Base-by-base conservation (phyloP, 2,329 filamentous ascomycete genomes). In the Hymenoscyphus scutula region DNA sequence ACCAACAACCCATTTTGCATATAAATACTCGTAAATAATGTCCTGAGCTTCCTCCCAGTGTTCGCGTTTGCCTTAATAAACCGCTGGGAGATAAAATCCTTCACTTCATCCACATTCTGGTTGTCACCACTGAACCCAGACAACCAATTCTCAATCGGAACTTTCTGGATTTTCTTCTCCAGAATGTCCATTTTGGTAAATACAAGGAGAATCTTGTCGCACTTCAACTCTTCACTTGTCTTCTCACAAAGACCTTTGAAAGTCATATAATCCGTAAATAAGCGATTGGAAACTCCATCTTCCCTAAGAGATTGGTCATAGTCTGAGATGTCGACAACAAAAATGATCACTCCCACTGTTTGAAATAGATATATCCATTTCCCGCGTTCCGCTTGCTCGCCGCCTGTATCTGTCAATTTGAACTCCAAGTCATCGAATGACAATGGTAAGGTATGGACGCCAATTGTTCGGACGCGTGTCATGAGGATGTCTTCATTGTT, bases 311-410 rank as follows among this genome's bases (percentile, higher is more conserved):
- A n/a, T 8, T 15, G 89, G 76, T 97, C 93, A 81, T 97, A 97
- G 78, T 97, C 93, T 70, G 92, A 97, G 71, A 97, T 97, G 78
- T 94, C 94, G 69, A 97, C 94, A 61, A 97, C 81, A 87, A 97
- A 97, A 45, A 97, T 89, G 71, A 97, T 96, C 10, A 93, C 96
- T 8, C 92, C 97, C 73, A 97, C 93, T 73, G 97, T 97, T 81
- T 97, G 93, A 78, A 97, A 97, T 81, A 93, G 97, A 81, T 97
- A 93, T 72, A 97, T 97, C 93, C 93, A 97, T 86, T 97, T 97
- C 89, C 97, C 97, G 76, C 93, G 89, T 80, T 97, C 93, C 6
- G 92, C 97, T 76, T 93, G 87, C 79, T 97, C 93, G 68, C 93
- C 94, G 84, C 93, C 93, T 54, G 97, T 93, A 74, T 97, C 93